Conservation (phyloP, 257 asterid genomes). For the Rauvolfia tetraphylla region DNA sequence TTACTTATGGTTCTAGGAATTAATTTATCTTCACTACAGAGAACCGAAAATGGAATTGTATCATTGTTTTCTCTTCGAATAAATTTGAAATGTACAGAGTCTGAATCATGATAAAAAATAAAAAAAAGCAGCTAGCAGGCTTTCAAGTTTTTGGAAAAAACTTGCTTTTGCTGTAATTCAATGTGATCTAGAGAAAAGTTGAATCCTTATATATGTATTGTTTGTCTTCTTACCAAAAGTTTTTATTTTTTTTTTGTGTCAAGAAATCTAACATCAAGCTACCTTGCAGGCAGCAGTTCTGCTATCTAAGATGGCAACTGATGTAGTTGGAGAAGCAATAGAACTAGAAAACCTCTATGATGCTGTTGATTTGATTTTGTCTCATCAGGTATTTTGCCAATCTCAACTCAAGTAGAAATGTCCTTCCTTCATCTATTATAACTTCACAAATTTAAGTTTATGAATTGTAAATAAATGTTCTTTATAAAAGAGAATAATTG, state of each 20-base stretch:
- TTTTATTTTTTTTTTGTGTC: neutral
- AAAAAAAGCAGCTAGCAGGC: no score
- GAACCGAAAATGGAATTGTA: neutral
- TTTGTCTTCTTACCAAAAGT: no score
- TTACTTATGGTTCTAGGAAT: no score
- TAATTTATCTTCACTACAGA: neutral
- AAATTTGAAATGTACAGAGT: no score
- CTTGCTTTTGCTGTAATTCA: no score
- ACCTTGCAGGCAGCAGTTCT: slow-evolving; percentile 46
- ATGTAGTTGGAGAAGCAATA: slow-evolving; percentile 46
- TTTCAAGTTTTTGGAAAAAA: no score
- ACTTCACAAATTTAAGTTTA: neutral
- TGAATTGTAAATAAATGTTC: neutral
- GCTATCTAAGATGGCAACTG: slow-evolving; percentile 45
- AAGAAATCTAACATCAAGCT: neutral
- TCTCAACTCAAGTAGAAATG: neutral
- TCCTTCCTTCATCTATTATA: neutral
- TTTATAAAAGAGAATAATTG: neutral
- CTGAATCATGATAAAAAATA: no score
- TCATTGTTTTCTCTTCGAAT: neutral
- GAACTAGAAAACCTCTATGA: slow-evolving; percentile 35
- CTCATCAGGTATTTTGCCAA: slow-evolving; percentile 48
- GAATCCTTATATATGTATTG: no score
- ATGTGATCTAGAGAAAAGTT: no score
- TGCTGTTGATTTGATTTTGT: slow-evolving; percentile 60